These are phyloP conservation scores for Hanseniaspora vineae DNA, from an alignment of 805 yeast genomes.

Conservation along the genomic window DNA sequence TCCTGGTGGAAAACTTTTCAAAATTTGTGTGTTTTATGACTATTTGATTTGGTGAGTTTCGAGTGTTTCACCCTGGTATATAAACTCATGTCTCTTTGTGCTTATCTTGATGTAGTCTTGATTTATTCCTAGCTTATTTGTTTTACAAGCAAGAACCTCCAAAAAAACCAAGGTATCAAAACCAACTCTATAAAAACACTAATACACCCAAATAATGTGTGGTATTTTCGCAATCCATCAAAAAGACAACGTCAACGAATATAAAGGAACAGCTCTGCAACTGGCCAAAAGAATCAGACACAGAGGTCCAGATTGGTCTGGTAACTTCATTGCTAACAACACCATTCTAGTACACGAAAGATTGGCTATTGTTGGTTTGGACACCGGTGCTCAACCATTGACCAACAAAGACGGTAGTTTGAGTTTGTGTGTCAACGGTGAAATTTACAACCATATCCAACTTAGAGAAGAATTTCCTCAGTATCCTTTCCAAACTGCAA, in stretches of 20 bases:
- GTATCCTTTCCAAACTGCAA: conserved; percentile 70
- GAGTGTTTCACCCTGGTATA: no score
- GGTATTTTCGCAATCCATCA: conserved; percentile 92
- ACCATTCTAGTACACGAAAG: conserved; percentile 91
- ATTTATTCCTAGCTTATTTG: no score
- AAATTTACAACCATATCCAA: conserved; percentile 91
- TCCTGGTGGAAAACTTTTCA: no score
- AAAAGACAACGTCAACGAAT: conserved; percentile 66
- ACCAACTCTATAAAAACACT: conserved; percentile 12
- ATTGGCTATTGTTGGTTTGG: conserved; percentile 93
- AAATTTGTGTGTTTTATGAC: no score
- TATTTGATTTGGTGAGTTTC: no score
- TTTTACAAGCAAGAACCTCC: no score
- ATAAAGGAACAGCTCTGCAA: conserved; percentile 81
- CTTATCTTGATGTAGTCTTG: no score
- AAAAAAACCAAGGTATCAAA: background rate
- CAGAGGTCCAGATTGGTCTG: conserved; percentile 99
- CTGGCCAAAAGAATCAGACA: conserved; percentile 89
- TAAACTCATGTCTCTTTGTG: no score
- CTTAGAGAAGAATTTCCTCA: conserved; percentile 63
- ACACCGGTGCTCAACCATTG: conserved; percentile 97
- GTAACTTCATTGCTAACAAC: conserved; percentile 64
- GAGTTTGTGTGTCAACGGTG: conserved; percentile 87
- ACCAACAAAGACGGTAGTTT: conserved; percentile 62
- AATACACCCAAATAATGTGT: conserved; percentile 48